Evolutionary conservation across 176 grass and related monocot genomes (phyloP).

Genomic region (Calamus simplicifolius): DNA sequence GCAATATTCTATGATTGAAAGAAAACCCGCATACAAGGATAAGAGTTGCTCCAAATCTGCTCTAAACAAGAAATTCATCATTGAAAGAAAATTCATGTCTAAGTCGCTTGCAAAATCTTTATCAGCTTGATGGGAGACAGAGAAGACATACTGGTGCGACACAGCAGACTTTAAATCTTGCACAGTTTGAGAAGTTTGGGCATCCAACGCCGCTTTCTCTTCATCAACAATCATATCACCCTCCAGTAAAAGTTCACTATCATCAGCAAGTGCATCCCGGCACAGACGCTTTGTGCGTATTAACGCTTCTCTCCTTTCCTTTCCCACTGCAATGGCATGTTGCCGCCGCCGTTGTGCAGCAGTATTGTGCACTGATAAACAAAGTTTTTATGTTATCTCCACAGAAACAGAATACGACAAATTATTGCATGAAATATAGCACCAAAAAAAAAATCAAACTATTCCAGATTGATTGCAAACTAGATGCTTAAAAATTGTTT

Average conservation of each 20-base stretch:
- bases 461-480: no score
- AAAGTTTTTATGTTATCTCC: neutral
- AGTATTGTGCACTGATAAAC: conserved; percentile 38
- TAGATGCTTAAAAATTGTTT: no score
- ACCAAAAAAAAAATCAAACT: neutral
- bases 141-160: conserved; percentile 50
- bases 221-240: conserved; percentile 80
- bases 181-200: conserved; percentile 61
- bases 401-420: neutral
- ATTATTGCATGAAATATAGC: no score
- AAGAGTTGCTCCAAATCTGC: no score
- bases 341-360: conserved; percentile 58
- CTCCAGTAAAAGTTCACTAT: conserved; percentile 36
- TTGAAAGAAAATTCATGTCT: neutral
- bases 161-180: conserved; percentile 63
- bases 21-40: no score
- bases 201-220: conserved; percentile 47
- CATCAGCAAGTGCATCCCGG: conserved; percentile 46
- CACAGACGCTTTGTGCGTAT: conserved; percentile 92
- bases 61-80: neutral
- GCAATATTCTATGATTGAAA: no score
- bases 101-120: neutral
- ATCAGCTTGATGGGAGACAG: neutral
- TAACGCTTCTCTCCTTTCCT: conserved; percentile 94
- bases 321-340: conserved; percentile 68